Evolutionary conservation across 1,284 basidiomycete genomes (phyloP), one percentile per base, ranked within the genome.

Genomic region (Trametes polyzona): DNA sequence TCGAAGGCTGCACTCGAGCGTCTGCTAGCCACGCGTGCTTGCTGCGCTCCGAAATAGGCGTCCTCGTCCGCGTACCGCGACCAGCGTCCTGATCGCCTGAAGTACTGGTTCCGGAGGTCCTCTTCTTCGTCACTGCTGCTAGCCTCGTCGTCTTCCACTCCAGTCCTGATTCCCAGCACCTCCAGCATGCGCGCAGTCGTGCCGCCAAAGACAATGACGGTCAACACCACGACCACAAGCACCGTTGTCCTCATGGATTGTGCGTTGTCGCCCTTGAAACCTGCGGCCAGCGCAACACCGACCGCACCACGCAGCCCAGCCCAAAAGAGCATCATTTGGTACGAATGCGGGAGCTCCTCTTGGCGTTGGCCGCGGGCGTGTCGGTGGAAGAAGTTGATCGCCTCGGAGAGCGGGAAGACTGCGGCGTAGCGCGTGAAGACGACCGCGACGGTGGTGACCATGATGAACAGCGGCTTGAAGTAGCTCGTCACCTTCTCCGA

Each of bases 241-340:
- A 99, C 96, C 0, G 96, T 98, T 30, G 91, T 98, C 41, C 96
- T 83, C 58, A 99, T 79, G 19, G 93, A 94, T 65, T 93, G 87
- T 0, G 94, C 95, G 68, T 96, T 96, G 41, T 89, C 82, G 26
- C 95, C 96, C 60, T 90, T 88, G 79, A 99, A 97, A 8, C 96
- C 96, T 2, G 94, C 92, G 2, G 96, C 96, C 14, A 99, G 84
- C 3, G 96, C 96, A 23, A 99, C 97, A 23, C 97, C 96, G 35
- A 98, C 96, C 0, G 96, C 96, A 52, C 96, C 96, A 30, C 96
- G 83, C 48, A 99, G 78, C 8, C 97, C 97, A 0, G 96, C 96
- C 97, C 96, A 99, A 76, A 99, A 99, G 19, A 99, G 78, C 96
- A 97, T 95, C 93, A 96, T 95, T 68, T 96, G 95, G 67, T 97